Base-by-base conservation (phyloP, 2,329 filamentous ascomycete species). In the Chrysoporthe austroafricana region DNA sequence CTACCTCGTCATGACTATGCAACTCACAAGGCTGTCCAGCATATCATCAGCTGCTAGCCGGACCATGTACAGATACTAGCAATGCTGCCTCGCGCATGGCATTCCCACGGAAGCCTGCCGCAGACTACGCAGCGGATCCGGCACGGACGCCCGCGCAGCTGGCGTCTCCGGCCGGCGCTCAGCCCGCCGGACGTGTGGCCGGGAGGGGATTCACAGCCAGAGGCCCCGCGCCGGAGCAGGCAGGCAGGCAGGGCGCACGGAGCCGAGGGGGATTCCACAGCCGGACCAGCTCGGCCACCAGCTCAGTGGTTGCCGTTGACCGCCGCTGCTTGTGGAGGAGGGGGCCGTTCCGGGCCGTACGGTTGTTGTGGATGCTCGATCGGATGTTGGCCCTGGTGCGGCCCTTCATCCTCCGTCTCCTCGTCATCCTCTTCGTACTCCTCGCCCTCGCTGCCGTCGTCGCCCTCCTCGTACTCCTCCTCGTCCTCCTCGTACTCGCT, bases 401-500 rank as follows among this genome's bases (percentile, higher is more conserved):
- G 58, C 77, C 72, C 70, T 63, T 76, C 73, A 56, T 76, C 75
- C 70, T 77, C 76, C n/a, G 74, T 77, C 70, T 78, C 75, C 67
- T 78, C 75, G 64, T 77, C 75, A 62, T 76, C 76, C 67, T 69
- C 67, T 16, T 76, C 75, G 42, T 74, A 69, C 39, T 86, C 85
- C 68, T 88, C 88, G 73, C 89, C 87, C 73, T 91, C 88, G 71
- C 88, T 88, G 66, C 85, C 85, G 65, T 87, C 87, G 68, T 87
- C 88, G 71, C 85, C 88, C 8, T 84, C 87, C 62, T 88, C 87
- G 62, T 86, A 84, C 60, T 88, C 87, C 39, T 88, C 85, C 43
- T 86, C 82, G n/a, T 85, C 87, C 54, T 87, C 85, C n/a, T 85
- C 86, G 73, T 90, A 89, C 70, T 90, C 89, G 74, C 85, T 89